Evolutionary conservation across 495 filamentous ascomycete species (phyloP), one percentile per base, ranked within the genome.

Genomic region (Apodospora peruviana): DNA sequence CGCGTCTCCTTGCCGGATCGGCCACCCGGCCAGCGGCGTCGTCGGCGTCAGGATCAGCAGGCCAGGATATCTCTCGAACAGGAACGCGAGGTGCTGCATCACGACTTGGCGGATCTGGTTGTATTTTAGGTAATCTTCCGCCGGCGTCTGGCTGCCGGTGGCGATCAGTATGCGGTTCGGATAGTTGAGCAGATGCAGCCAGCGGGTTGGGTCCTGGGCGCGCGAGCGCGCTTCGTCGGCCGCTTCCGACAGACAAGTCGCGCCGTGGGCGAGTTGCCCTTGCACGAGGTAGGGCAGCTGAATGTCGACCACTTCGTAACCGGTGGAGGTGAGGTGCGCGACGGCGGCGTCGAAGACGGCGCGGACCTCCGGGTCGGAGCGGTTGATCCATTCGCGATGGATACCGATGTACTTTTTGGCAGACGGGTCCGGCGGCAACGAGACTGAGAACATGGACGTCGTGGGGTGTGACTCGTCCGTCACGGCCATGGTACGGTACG

Each of bases 21-120:
- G 75, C 82, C 87, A 94, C 1, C 91, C 90, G 0, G 83, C 78
- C 45, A 83, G 78, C 2, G 91, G 88, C 5, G 76, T 81, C 14
- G 89, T 90, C 0, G 91, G 90, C 4, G 86, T 84, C 27, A 95
- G 66, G 43, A 97, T 82, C 21, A 95, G 63, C 47, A 96, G 57
- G 12, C 85, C 88, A 2, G 90, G 89, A 55, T 95, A 67, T 19
- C 72, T 67, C 48, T 78, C 64, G 66, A 81, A 97, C 3, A 97
- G 70, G 46, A 75, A 70, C 0, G 86, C 78, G 2, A 96, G 72
- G 64, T 97, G 91, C 27, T 76, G 68, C 91, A 97, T 97, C 40
- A 95, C 63, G 32, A 91, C 67, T 9, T 78, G 74, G 14, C 91
- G 77, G 44, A 97, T 66, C 48, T 85, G 82, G 50, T 89, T 87